phyloP scores from a whole-genome alignment of 495 filamentous ascomycete species.

The Hyaloscypha finlandica region DNA sequence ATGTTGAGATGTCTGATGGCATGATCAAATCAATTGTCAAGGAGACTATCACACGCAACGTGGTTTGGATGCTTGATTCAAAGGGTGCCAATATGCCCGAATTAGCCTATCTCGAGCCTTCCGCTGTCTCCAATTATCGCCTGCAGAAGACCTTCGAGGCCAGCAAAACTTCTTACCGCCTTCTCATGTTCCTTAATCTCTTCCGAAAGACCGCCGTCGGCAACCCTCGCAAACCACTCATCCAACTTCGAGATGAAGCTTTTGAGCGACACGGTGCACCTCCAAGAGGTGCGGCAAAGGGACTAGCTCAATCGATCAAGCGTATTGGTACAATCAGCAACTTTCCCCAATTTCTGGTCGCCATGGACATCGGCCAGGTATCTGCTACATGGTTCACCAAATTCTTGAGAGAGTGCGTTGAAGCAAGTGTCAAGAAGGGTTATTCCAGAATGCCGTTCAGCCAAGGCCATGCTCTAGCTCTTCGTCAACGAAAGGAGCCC shows the following conservation, averaged over 20 bases:
- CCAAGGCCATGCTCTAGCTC: constrained; percentile 33
- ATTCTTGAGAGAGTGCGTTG: constrained; percentile 42
- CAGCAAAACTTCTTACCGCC: constrained; percentile 48
- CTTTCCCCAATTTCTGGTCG: constrained; percentile 45
- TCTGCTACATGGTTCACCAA: constrained; percentile 36
- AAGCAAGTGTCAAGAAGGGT: constrained; percentile 41
- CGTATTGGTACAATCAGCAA: constrained; percentile 43
- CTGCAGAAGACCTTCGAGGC: constrained; percentile 49
- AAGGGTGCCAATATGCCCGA: constrained; percentile 45
- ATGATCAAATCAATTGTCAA: constrained; percentile 47
- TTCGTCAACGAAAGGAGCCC: constrained; percentile 33
- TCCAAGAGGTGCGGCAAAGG: constrained; percentile 41
- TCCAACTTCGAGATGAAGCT: constrained; percentile 43
- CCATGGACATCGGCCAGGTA: constrained; percentile 43
- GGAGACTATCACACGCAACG: constrained; percentile 52
- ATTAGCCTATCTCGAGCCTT: constrained; percentile 47
- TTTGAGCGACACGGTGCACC: constrained; percentile 51
- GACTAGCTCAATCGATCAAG: constrained; percentile 44
- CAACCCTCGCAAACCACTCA: constrained; percentile 36
- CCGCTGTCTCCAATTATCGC: constrained; percentile 45
- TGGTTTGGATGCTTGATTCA: constrained; percentile 51
- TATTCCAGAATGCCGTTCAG: constrained; percentile 41
- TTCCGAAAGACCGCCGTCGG: constrained; percentile 48
- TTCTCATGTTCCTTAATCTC: constrained; percentile 55
- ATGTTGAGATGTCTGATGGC: constrained; percentile 41